phyloP scores from a whole-genome alignment of 2,329 filamentous ascomycete species.

The Ophiocordyceps camponoti-saundersi region DNA sequence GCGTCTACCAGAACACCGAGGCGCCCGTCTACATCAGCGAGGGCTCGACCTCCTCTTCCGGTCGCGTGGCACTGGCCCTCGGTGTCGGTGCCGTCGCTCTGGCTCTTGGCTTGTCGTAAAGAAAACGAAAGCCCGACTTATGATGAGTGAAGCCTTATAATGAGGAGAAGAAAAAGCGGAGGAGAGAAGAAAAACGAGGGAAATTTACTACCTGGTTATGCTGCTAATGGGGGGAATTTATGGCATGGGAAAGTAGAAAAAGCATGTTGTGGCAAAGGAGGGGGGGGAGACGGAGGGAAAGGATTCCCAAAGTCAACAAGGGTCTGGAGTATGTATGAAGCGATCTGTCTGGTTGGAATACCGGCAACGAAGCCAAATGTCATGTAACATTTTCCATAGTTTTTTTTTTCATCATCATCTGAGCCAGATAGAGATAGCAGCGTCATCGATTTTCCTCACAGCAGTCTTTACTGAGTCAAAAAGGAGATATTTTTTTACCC shows the following conservation, averaged over 20 bases:
- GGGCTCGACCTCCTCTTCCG: neutral
- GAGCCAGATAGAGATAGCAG: neutral
- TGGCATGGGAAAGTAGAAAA: neutral
- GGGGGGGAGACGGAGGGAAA: too few relatives aligned
- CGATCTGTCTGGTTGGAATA: neutral
- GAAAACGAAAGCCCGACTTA: too few relatives aligned
- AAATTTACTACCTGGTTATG: neutral
- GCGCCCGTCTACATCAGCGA: constrained; percentile 2
- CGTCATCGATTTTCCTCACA: neutral
- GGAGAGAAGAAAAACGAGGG: neutral
- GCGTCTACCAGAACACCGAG: constrained; percentile 1
- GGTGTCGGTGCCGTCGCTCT: constrained; percentile 2
- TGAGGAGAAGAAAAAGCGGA: neutral
- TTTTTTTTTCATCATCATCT: neutral
- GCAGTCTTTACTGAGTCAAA: neutral
- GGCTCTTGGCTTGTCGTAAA: constrained; percentile 1
- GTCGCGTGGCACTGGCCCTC: neutral
- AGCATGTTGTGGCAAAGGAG: neutral
- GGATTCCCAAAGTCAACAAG: neutral
- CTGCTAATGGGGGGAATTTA: neutral
- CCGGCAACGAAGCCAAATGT: neutral
- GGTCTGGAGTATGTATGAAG: neutral
- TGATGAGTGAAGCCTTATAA: neutral
- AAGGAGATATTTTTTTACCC: neutral
- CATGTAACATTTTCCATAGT: neutral